Evolutionary conservation across 2,329 filamentous ascomycete species (phyloP).

Genomic region (Microdochium trichocladiopsis): DNA sequence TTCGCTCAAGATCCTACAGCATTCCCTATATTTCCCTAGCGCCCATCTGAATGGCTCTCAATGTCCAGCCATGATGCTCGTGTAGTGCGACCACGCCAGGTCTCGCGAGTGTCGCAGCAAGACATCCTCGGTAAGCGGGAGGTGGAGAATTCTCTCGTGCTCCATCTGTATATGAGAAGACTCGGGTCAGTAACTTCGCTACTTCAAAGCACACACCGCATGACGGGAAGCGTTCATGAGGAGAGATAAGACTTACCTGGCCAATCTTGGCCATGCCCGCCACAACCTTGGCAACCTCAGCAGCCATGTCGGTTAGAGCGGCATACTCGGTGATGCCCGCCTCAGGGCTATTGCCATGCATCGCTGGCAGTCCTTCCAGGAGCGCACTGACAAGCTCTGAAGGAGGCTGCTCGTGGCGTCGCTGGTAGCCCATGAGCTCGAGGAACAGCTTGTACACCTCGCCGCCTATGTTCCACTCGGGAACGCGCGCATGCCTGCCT

Average conservation of each 20-base stretch:
- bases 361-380: slow-evolving; percentile 47
- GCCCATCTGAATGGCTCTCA: slow-evolving; percentile 2
- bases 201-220: not conserved
- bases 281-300: slow-evolving; percentile 23
- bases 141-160: slow-evolving; percentile 19
- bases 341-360: slow-evolving; percentile 34
- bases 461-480: slow-evolving; percentile 72
- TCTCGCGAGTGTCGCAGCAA: slow-evolving; percentile 23
- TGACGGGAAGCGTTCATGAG: not conserved
- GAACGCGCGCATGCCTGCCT: slow-evolving; percentile 51
- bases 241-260: slow-evolving; percentile 21
- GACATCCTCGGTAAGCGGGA: slow-evolving; percentile 24
- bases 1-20: not conserved
- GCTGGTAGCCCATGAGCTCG: slow-evolving; percentile 35
- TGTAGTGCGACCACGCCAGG: slow-evolving; percentile 23
- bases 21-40: not conserved
- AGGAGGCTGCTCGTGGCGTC: slow-evolving; percentile 27
- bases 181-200: slow-evolving; percentile 10
- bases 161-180: slow-evolving; percentile 13
- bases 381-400: slow-evolving; percentile 46
- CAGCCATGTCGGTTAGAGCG: slow-evolving; percentile 24
- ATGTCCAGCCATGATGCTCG: slow-evolving; percentile 16
- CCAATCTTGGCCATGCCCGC: slow-evolving; percentile 17
- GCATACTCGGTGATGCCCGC: slow-evolving; percentile 22
- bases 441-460: slow-evolving; percentile 67